A percentile compares a stretch with the other conserved stretches of the same genome.
Evolutionary conservation across 2,329 filamentous ascomycete genomes (phyloP).

Genomic region (Neurospora crassa): DNA sequence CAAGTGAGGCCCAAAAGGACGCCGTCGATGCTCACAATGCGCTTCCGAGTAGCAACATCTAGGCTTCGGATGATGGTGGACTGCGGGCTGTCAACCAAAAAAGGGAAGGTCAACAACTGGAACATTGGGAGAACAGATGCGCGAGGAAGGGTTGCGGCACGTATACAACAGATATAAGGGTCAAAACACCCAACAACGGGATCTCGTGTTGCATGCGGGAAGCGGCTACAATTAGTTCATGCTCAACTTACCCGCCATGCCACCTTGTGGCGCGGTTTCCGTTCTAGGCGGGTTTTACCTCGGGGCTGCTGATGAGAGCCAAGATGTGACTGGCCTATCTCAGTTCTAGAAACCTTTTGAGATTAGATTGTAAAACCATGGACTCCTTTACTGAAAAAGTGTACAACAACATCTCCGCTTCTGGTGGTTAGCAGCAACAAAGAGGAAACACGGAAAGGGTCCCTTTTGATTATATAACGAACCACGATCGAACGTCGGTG

Average conservation of each 20-base stretch:
- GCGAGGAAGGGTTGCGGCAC: not conserved
- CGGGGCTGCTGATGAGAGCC: not conserved
- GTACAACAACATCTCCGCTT: not conserved
- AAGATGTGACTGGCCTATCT: not conserved
- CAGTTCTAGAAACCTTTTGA: not conserved
- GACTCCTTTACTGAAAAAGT: not conserved
- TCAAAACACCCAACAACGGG: not conserved
- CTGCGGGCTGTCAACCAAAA: not conserved
- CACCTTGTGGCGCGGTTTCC: not conserved
- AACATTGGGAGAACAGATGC: not conserved
- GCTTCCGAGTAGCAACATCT: not conserved
- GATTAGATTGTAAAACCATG: not conserved
- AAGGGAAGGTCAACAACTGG: not conserved
- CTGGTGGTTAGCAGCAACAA: not conserved
- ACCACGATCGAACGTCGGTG: not conserved
- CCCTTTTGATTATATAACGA: not conserved
- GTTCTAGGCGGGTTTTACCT: not conserved
- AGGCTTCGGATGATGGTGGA: not conserved
- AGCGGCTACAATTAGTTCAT: not conserved
- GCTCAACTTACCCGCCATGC: not conserved
- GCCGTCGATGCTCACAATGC: not conserved
- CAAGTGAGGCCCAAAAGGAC: not conserved
- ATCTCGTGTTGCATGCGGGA: not conserved
- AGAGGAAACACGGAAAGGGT: not conserved
- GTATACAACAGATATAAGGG: not conserved